Conservation (phyloP, 2,329 filamentous ascomycete species). For the Ascochyta fabae region DNA sequence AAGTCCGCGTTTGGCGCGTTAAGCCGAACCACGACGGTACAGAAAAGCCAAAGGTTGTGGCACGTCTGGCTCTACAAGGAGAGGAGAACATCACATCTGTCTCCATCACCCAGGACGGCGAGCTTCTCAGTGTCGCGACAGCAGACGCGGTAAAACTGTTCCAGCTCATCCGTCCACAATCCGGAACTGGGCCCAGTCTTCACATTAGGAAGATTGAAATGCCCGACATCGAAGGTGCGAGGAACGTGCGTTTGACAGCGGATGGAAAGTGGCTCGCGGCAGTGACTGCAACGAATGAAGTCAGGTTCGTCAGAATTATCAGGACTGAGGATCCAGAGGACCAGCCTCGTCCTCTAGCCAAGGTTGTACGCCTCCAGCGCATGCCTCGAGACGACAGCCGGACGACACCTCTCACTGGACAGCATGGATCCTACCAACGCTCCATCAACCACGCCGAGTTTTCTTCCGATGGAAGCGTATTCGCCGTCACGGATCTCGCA, state of each 20-base stretch:
- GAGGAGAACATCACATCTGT: constrained; percentile 85
- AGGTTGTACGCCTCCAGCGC: constrained; percentile 50
- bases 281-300: constrained; percentile 53
- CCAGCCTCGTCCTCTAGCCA: constrained; percentile 46
- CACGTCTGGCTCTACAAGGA: constrained; percentile 54
- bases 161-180: constrained; percentile 63
- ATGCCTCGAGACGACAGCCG: constrained; percentile 36
- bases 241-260: constrained; percentile 71
- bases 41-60: constrained; percentile 53
- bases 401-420: constrained; percentile 61
- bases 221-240: constrained; percentile 70
- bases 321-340: constrained; percentile 50
- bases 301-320: constrained; percentile 57
- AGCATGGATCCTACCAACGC: constrained; percentile 77
- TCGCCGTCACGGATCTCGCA: constrained; percentile 80
- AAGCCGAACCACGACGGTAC: constrained; percentile 54
- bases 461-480: constrained; percentile 77
- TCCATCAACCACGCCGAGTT: constrained; percentile 78
- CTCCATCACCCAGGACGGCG: constrained; percentile 73
- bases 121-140: constrained; percentile 78
- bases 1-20: constrained; percentile 82
- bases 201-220: constrained; percentile 74
- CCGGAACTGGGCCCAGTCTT: constrained; percentile 64
- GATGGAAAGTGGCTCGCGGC: constrained; percentile 73
- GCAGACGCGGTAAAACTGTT: constrained; percentile 78